These are phyloP conservation scores for Smithsoniella earleae DNA, from an alignment of 163 green algal genomes.

Conservation along the genomic window DNA sequence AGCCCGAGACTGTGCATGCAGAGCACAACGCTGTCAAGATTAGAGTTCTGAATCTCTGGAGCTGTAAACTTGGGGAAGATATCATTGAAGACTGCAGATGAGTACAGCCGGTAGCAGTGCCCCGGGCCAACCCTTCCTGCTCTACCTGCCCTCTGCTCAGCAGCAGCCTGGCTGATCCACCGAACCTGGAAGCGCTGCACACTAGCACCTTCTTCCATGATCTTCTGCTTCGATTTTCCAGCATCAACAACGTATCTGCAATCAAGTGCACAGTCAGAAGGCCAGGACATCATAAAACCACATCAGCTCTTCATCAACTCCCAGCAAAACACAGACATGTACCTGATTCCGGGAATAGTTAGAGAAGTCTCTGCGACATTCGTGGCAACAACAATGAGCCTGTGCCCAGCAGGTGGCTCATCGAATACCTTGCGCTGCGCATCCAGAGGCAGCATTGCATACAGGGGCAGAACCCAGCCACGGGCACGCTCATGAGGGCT, in stretches of 20 bases:
- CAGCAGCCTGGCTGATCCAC: conserved; percentile 78
- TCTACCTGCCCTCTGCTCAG: conserved; percentile 78
- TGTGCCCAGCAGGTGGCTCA: conserved; percentile 47
- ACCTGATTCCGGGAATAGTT: conserved; percentile 79
- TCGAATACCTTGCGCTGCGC: conserved; percentile 72
- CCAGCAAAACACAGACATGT: no score
- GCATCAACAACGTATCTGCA: conserved; percentile 85
- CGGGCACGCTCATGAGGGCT: conserved; percentile 31
- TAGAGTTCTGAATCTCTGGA: conserved; percentile 76
- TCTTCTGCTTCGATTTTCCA: conserved; percentile 78
- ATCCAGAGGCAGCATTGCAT: conserved; percentile 72
- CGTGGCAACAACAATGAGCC: conserved; percentile 88
- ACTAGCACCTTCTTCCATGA: conserved; percentile 47
- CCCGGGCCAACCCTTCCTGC: conserved; percentile 83
- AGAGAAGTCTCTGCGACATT: conserved; percentile 97
- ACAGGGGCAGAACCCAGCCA: conserved; percentile 87
- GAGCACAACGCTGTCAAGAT: conserved; percentile 83
- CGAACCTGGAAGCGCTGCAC: conserved; percentile 39
- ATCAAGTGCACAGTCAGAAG: no score
- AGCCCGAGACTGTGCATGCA: conserved; percentile 85
- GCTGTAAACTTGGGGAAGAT: conserved; percentile 65
- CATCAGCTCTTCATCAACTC: no score
- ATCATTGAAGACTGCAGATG: conserved; percentile 77
- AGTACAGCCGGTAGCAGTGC: conserved; percentile 91
- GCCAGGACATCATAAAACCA: no score